A percentile compares a stretch with the other conserved stretches of the same genome.
Evolutionary conservation across 139 green algal species (phyloP).

Genomic region (Chlamydomonas sphaeroides): DNA sequence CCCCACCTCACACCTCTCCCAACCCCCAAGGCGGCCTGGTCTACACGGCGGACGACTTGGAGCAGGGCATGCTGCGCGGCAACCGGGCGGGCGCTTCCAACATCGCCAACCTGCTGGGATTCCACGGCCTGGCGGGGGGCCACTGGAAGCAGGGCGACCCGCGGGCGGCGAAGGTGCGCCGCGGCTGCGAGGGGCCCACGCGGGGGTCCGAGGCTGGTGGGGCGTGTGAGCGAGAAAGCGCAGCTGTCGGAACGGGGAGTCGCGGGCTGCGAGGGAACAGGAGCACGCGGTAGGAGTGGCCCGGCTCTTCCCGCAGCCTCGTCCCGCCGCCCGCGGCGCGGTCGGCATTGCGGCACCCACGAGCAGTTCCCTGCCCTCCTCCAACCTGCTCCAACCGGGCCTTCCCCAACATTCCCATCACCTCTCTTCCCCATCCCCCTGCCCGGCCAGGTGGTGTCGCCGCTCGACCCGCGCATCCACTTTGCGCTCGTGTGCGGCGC

Average conservation of each 20-base stretch:
- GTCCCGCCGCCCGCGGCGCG: too few species aligned
- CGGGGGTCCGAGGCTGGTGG: too few species aligned
- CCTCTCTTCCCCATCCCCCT: not conserved
- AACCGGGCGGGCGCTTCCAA: constrained; percentile 74
- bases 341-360: too few species aligned
- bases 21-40: constrained; percentile 2
- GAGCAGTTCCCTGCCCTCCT: too few species aligned
- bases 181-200: too few species aligned
- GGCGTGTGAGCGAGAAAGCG: too few species aligned
- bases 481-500: constrained; percentile 97
- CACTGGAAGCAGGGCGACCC: constrained; percentile 68
- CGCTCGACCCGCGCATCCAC: constrained; percentile 91
- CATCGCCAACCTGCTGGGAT: constrained; percentile 61
- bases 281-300: too few species aligned
- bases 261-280: too few species aligned
- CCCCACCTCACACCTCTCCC: too few species aligned
- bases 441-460: constrained; percentile 40
- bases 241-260: too few species aligned
- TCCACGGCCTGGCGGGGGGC: constrained; percentile 46
- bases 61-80: constrained; percentile 93
- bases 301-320: too few species aligned
- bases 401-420: not conserved
- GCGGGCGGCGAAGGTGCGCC: constrained; percentile 45
- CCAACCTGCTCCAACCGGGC: too few species aligned
- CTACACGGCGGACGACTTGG: constrained; percentile 85